phyloP scores from a whole-genome alignment of 257 asterid species.

The Catharanthus roseus region DNA sequence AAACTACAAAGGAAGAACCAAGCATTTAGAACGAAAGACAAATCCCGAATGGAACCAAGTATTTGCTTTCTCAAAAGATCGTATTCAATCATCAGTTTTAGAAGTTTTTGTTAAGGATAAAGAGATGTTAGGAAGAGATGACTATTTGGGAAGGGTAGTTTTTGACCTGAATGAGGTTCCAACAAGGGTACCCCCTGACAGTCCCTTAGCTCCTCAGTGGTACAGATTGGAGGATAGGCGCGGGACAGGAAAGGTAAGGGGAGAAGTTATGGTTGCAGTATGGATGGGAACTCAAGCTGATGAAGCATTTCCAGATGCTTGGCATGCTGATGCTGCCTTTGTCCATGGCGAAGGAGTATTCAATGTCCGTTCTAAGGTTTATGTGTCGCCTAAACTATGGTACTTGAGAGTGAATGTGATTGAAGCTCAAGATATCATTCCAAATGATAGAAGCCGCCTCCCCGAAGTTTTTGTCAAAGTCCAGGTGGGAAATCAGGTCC shows the following conservation, averaged over 20 bases:
- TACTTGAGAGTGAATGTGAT: slow-evolving; percentile 66
- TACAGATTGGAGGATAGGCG: slow-evolving; percentile 52
- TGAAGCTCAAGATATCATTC: slow-evolving; percentile 70
- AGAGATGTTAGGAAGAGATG: slow-evolving; percentile 61
- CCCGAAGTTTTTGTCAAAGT: slow-evolving; percentile 52
- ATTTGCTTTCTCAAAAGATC: slow-evolving; percentile 68
- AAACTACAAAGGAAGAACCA: slow-evolving; percentile 63
- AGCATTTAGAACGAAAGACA: slow-evolving; percentile 36
- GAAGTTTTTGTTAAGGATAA: slow-evolving; percentile 61
- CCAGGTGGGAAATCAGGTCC: slow-evolving; percentile 60
- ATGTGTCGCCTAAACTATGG: slow-evolving; percentile 78
- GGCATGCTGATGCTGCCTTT: slow-evolving; percentile 75
- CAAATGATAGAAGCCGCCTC: slow-evolving; percentile 36
- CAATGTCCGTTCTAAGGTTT: slow-evolving; percentile 62
- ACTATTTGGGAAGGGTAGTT: slow-evolving; percentile 42
- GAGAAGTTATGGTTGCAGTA: slow-evolving; percentile 64
- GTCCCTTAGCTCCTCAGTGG: slow-evolving; percentile 89
- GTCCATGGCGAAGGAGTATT: slow-evolving; percentile 62
- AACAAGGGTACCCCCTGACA: slow-evolving; percentile 72
- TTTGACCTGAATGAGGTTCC: slow-evolving; percentile 70
- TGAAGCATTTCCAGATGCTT: slow-evolving; percentile 70
- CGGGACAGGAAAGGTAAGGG: slow-evolving; percentile 46
- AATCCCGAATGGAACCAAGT: slow-evolving; percentile 82
- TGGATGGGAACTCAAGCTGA: slow-evolving; percentile 87
- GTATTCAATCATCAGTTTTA: slow-evolving; percentile 55